Base-by-base conservation (phyloP, 1,284 basidiomycete species). In the Irpex rosettiformis region DNA sequence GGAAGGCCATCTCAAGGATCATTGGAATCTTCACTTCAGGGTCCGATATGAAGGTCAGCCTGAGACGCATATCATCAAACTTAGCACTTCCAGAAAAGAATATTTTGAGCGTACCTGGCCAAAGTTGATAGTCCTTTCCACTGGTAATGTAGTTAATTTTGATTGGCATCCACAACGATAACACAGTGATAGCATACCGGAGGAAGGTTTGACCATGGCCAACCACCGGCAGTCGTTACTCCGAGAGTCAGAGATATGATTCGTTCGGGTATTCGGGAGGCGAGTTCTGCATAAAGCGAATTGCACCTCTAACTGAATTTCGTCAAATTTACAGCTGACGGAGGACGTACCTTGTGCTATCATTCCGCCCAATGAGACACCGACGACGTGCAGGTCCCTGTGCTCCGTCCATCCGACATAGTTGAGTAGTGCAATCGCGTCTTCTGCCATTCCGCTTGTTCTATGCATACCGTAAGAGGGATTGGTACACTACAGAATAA, bases 311-410 rank as follows among this genome's bases (percentile, higher is more conserved):
- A n/a, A n/a, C 25, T 51, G 48, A 29, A 18, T 4, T 25, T 22
- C 22, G 13, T 11, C 16, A 37, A 11, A 10, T 16, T 2, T 37
- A 25, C 3, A 29, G 21, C 43, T 1, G 43, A 22, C 8, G 2
- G 0, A n/a, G 8, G 13, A 51, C 22, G 13, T 67, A 85, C 88
- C 86, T 76, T 88, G 85, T 0, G 89, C 82, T 58, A 94, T 93
- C 91, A 94, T 94, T n/a, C 93, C 93, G 4, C 93, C 94, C 55
- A 96, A 75, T 45, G 89, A 92, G 11, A 88, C 75, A 1, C 93
- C 92, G n/a, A 93, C 86, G n/a, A 95, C 71, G 65, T 94, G 85
- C 1, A 95, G 54, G 45, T 80, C 80, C 6, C 79, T 77, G 37
- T 81, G 70, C 13, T 68, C 76, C 0, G 79, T 89, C 57, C 57